Percentiles rank a stretch among this genome's conserved stretches.
phyloP scores from a whole-genome alignment of 1,139 yeast species.

The Taphrina populina region DNA sequence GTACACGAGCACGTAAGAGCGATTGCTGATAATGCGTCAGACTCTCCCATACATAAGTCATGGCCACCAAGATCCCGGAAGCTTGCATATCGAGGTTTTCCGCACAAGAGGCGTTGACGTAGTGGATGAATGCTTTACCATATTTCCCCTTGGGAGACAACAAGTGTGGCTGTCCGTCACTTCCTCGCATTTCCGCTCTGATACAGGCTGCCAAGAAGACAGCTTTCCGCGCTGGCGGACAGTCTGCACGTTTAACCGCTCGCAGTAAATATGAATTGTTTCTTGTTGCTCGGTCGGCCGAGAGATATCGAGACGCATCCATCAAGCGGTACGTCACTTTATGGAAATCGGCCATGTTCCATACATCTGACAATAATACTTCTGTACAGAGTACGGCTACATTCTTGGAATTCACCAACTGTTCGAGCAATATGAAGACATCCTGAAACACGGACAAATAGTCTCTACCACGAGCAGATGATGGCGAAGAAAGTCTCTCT shows the following conservation, averaged over 20 bases:
- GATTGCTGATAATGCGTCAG: slow-evolving; percentile 14
- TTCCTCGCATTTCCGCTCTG: slow-evolving; percentile 17
- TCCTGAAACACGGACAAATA: neutral
- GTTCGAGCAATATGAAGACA: slow-evolving; percentile 11
- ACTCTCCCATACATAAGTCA: slow-evolving; percentile 3
- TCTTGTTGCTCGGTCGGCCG: neutral
- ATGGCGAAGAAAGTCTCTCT: too few relatives aligned
- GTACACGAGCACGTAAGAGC: neutral
- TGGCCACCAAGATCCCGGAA: slow-evolving; percentile 5
- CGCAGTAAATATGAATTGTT: neutral
- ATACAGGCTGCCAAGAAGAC: slow-evolving; percentile 9
- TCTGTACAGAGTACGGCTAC: neutral
- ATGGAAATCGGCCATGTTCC: neutral
- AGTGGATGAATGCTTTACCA: neutral
- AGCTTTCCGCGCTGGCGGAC: slow-evolving; percentile 18
- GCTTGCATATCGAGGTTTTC: neutral
- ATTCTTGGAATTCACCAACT: slow-evolving; percentile 10
- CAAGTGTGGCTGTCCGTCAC: neutral
- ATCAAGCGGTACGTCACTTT: neutral
- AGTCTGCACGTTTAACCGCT: neutral
- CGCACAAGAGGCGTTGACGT: neutral
- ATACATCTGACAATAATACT: neutral
- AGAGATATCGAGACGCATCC: slow-evolving; percentile 1
- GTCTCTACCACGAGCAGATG: too few relatives aligned
- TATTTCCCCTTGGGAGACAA: slow-evolving; percentile 1